Base-by-base conservation (phyloP, 495 filamentous ascomycete genomes). In the Lophiostoma macrostomum region DNA sequence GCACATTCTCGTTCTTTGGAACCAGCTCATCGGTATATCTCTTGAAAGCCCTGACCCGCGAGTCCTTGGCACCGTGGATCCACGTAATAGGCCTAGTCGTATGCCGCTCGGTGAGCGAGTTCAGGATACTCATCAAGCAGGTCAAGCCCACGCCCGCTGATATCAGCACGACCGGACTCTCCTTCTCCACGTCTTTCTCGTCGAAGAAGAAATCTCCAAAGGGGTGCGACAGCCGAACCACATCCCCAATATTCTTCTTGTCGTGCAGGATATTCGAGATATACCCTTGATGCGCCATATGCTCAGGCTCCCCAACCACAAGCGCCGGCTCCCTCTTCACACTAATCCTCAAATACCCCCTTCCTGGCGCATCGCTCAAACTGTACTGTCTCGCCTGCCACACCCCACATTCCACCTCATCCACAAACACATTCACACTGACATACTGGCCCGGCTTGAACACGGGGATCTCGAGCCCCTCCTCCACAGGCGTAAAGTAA, bases 361-460 rank as follows among this genome's bases (percentile, higher is more conserved):
- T 59, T 0, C 67, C 64, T 4, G 80, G 83, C 36, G 73, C 70
- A 40, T 87, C 84, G 66, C 77, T 81, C 41, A 90, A 80, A 14
- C 80, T 84, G 70, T 88, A 90, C 72, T 88, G 85, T 37, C 86
- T 71, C n/a, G 76, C 73, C 67, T 90, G 86, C 31, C 69, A 60
- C 61, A 82, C 71, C 13, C 76, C 71, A n/a, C 38, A 40, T 2
- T 50, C 29, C 28, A 87, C 72, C 20, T 77, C 71, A 0, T 80
- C 80, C 0, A 84, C 76, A 52, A 73, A 67, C 8, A 81, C 62
- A 47, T 77, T 76, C 35, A 90, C 66, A 24, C 79, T 81, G 60
- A 87, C 76, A 65, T 86, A 90, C 64, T 88, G 85, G 44, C 86
- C 85, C 0, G 85, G 84, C 32, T 74, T 66, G 73, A 76, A 88